Percentiles rank a stretch among this genome's conserved stretches.
Evolutionary conservation across 768 basidiomycete species (phyloP).

Genomic region (Daedaleopsis sinensis): DNA sequence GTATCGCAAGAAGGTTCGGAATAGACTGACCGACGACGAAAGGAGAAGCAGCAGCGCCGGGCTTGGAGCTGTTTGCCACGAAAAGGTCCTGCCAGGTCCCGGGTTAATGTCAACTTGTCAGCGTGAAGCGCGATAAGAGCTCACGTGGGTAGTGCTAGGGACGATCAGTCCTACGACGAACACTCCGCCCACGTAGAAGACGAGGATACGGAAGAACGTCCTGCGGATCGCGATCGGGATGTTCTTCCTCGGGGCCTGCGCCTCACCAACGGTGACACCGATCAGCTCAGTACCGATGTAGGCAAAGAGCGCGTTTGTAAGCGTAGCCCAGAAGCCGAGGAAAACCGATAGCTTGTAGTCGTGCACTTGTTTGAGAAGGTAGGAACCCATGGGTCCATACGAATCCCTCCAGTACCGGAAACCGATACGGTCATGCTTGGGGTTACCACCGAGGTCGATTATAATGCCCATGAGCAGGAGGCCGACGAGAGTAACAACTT

Average conservation of each 20-base stretch:
- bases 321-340: slow-evolving; percentile 71
- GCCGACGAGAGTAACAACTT: slow-evolving; percentile 55
- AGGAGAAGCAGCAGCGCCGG: slow-evolving; percentile 62
- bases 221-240: slow-evolving; percentile 71
- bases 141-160: slow-evolving; percentile 55
- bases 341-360: slow-evolving; percentile 54
- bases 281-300: slow-evolving; percentile 79
- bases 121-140: slow-evolving; percentile 2
- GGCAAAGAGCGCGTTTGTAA: slow-evolving; percentile 75
- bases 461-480: slow-evolving; percentile 58
- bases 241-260: slow-evolving; percentile 72
- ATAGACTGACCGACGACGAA: slow-evolving; percentile 53
- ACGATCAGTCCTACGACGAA: slow-evolving; percentile 76
- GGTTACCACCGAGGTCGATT: slow-evolving; percentile 61
- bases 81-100: slow-evolving; percentile 34
- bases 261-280: slow-evolving; percentile 61
- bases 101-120: too few species aligned
- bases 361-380: slow-evolving; percentile 51
- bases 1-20: neutral
- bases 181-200: slow-evolving; percentile 73
- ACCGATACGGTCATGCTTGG: slow-evolving; percentile 36
- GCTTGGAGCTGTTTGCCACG: slow-evolving; percentile 40
- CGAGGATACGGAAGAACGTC: slow-evolving; percentile 60
- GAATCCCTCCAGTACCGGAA: slow-evolving; percentile 49
- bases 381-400: slow-evolving; percentile 59